Percentiles rank a stretch among this genome's conserved stretches.
Evolutionary conservation across 2,329 filamentous ascomycete species (phyloP).

Genomic region (Helotiales sp.): DNA sequence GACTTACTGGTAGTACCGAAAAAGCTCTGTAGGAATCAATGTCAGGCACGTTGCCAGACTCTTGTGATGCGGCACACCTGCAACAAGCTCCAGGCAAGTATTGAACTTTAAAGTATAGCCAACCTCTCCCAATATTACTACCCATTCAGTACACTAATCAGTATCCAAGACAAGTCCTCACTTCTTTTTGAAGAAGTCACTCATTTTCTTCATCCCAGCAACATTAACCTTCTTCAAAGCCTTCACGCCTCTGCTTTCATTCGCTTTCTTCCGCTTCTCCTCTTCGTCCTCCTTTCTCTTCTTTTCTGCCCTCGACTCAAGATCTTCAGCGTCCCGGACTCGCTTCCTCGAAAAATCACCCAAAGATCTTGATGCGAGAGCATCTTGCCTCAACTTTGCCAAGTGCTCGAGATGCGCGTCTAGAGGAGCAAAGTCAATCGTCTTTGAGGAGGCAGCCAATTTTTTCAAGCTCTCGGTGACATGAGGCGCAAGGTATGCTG

Average conservation of each 20-base stretch:
- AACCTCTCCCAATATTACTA: no score
- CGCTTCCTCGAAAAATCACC: constrained; percentile 73
- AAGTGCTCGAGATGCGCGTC: constrained; percentile 69
- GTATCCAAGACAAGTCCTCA: constrained; percentile 6
- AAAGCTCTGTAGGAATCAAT: no score
- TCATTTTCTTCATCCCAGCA: constrained; percentile 95
- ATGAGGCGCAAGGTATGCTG: constrained; percentile 45
- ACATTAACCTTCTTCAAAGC: constrained; percentile 89
- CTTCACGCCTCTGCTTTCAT: constrained; percentile 72
- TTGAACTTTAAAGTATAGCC: no score
- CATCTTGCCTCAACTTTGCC: constrained; percentile 68
- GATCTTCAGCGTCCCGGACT: constrained; percentile 61
- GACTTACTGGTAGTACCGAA: no score
- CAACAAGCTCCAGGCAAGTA: no score
- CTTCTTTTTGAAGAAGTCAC: constrained; percentile 82
- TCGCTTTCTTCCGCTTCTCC: constrained; percentile 77
- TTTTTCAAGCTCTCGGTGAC: constrained; percentile 40
- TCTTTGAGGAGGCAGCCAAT: constrained; percentile 36
- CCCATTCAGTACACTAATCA: no score
- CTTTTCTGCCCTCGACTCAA: constrained; percentile 68
- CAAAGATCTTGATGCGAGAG: constrained; percentile 64
- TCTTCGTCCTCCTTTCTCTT: constrained; percentile 86
- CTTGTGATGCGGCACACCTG: no score
- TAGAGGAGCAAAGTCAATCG: constrained; percentile 68
- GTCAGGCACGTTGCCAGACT: no score